Conservation (phyloP, 2,329 filamentous ascomycete species). For the Clonostachys byssicola region DNA sequence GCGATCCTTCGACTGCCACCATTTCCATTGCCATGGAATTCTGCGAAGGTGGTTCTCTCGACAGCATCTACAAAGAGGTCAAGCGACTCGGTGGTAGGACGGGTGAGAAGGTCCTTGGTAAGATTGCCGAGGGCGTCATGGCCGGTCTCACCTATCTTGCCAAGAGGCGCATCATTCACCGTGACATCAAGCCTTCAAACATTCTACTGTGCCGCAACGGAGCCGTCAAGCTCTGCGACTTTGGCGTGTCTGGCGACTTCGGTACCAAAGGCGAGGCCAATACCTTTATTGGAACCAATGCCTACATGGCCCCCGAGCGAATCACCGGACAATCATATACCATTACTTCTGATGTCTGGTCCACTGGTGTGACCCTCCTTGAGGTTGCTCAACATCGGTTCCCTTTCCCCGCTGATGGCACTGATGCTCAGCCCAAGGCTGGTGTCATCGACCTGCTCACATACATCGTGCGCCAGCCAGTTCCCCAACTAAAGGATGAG, state of each 20-base stretch:
- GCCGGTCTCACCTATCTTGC: slow-evolving; percentile 94
- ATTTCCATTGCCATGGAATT: slow-evolving; percentile 99
- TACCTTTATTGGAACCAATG: slow-evolving; percentile 97
- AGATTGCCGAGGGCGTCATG: slow-evolving; percentile 92
- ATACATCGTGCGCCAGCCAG: slow-evolving; percentile 94
- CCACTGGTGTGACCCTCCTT: slow-evolving; percentile 90
- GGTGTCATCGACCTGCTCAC: slow-evolving; percentile 93
- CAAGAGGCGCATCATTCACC: slow-evolving; percentile 93
- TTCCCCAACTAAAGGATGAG: slow-evolving; percentile 94
- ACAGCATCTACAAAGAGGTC: slow-evolving; percentile 96
- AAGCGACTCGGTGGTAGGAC: slow-evolving; percentile 92
- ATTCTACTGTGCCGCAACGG: slow-evolving; percentile 90
- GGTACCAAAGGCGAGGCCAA: slow-evolving; percentile 98
- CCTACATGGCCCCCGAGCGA: slow-evolving; percentile 98
- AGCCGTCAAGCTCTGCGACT: slow-evolving; percentile 96
- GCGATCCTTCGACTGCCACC: slow-evolving; percentile 91
- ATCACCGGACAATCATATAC: slow-evolving; percentile 98
- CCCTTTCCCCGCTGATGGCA: slow-evolving; percentile 94
- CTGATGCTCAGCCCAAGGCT: slow-evolving; percentile 89
- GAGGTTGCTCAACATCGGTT: slow-evolving; percentile 99
- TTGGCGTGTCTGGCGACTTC: slow-evolving; percentile 95
- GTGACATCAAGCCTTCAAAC: slow-evolving; percentile 98
- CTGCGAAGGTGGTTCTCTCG: slow-evolving; percentile 91
- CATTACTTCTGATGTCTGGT: slow-evolving; percentile 98
- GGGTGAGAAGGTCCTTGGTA: slow-evolving; percentile 94